phyloP scores from a whole-genome alignment of 257 asterid genomes.

The Marsdenia floribunda region DNA sequence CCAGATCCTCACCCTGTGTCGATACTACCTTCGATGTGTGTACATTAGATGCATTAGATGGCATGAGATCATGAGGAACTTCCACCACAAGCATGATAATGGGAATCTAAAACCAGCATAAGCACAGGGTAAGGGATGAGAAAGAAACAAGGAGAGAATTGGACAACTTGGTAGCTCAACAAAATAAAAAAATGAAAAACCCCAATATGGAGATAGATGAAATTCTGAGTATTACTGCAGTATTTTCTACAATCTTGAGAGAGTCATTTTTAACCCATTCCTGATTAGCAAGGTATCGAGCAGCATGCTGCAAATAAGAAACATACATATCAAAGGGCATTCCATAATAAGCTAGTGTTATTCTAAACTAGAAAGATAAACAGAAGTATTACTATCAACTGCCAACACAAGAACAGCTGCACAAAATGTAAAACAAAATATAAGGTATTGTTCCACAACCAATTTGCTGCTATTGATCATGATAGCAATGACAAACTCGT shows the following conservation, averaged over 20 bases:
- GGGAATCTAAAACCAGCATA: constrained; percentile 60
- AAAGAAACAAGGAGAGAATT: constrained; percentile 5
- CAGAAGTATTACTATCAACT: background rate
- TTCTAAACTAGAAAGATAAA: constrained; percentile 2
- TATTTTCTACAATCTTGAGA: constrained; percentile 99
- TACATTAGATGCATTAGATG: constrained; percentile 48
- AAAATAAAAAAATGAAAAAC: constrained; percentile 12
- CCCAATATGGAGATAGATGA: background rate
- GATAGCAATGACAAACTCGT: background rate
- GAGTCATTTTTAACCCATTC: constrained; percentile 99
- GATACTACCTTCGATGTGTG: constrained; percentile 48
- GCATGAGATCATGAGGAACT: constrained; percentile 76
- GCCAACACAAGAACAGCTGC: background rate
- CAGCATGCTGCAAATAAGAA: constrained; percentile 82
- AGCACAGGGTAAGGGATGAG: constrained; percentile 9
- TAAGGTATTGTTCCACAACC: background rate
- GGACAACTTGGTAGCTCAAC: constrained; percentile 14
- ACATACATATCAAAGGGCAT: constrained; percentile 22
- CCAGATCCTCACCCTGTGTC: constrained; percentile 37
- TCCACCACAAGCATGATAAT: constrained; percentile 98
- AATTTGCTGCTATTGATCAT: background rate
- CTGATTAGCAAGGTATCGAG: constrained; percentile 97
- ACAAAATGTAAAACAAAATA: background rate
- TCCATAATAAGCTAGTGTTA: constrained; percentile 16
- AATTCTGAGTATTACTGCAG: constrained; percentile 71